Evolutionary conservation across 306 rosid species (phyloP).

Genomic region (Gynostemma pentaphyllum): DNA sequence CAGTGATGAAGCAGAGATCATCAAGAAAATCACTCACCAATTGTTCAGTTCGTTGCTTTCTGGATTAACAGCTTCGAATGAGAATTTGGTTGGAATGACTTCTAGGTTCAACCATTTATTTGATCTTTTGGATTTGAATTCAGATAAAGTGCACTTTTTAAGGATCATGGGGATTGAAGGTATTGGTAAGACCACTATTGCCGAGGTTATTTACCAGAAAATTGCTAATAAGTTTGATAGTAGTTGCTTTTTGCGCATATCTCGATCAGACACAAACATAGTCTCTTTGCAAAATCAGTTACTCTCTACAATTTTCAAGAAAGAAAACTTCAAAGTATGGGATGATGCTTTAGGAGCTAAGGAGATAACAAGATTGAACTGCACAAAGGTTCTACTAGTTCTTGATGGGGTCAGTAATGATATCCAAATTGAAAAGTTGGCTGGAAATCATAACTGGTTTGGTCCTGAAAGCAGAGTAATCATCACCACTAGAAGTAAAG

Average conservation of each 20-base stretch:
- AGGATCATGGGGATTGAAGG: slow-evolving; percentile 6
- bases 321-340: background rate
- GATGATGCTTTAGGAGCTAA: background rate
- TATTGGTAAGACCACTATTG: background rate
- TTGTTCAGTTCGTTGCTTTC: background rate
- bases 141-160: background rate
- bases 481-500: slow-evolving; percentile 7
- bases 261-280: background rate
- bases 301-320: background rate
- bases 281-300: background rate
- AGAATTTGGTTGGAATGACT: no score
- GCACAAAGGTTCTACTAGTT: background rate
- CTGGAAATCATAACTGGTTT: background rate
- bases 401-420: background rate
- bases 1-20: background rate
- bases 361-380: background rate
- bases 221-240: background rate
- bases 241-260: background rate
- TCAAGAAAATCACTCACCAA: background rate
- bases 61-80: background rate
- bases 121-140: background rate
- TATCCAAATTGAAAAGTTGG: background rate
- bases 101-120: no score
- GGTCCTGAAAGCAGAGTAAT: slow-evolving; percentile 7
- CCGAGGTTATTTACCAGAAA: background rate